Base-by-base conservation (phyloP, 2,329 filamentous ascomycete species). In the Penicillium sp. region DNA sequence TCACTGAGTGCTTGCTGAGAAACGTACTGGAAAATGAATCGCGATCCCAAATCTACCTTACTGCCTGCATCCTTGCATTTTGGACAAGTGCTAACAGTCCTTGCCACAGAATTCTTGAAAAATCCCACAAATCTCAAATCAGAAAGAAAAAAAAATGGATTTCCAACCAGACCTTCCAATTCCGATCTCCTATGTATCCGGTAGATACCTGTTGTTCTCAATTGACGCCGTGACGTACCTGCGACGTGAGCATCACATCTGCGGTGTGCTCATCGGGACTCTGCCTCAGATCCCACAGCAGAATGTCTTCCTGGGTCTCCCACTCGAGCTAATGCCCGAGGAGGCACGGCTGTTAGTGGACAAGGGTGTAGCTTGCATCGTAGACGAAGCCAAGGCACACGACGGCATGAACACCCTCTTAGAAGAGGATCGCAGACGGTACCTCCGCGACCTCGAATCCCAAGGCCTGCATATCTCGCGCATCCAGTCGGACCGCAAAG, bases 201-300 rank as follows among this genome's bases (percentile, higher is more conserved):
- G 87, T 64, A 88, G 89, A 62, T 97, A 93, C 77, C 84, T 97
- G 58, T 80, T 99, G 64, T 97, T 97, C 79, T 91, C 96, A 71
- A 84, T 91, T 66, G 84, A 91, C 69, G 85, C 87, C 61, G 88
- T 91, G 57, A 86, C 88, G 66, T 83, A 88, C 71, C 80, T 96
- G 60, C 89, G 94, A 62, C 86, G 89, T 59, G 80, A 85, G 66
- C 84, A 96, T 77, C 87, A 90, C 71, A 91, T 96, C 66, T 92
- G 89, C 68, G 91, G 91, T 60, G 88, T 94, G 31, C 81, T 96
- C 53, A 87, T 90, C 57, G 94, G 94, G 55, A 92, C 90, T 8
- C 85, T 96, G 30, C 93, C 94, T 2, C 92, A 97, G 75, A 88
- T 91, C 55, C 91, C 92, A 6, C 93, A 95, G 65, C 94, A 99